Percentiles rank a stretch among this genome's conserved stretches.
Evolutionary conservation across 768 basidiomycete species (phyloP).

Genomic region (Cystofilobasidium macerans): DNA sequence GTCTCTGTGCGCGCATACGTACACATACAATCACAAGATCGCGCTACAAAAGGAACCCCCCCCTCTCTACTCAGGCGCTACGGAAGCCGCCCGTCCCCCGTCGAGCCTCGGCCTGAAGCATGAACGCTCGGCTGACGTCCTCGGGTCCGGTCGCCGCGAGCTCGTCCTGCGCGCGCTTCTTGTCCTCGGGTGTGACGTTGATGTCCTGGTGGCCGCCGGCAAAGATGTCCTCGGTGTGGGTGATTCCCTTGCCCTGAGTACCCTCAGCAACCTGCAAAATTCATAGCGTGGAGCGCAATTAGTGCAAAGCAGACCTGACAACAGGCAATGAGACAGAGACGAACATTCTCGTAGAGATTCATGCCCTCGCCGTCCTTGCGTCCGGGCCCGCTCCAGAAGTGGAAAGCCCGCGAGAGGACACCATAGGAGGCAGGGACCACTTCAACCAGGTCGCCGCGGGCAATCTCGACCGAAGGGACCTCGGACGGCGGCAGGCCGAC

Average conservation of each 20-base stretch:
- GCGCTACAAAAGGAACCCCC: not conserved
- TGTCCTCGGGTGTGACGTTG: constrained; percentile 30
- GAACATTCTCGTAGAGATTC: constrained; percentile 39
- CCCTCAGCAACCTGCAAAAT: constrained; percentile 34
- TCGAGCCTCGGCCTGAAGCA: not conserved
- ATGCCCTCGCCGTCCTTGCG: constrained; percentile 34
- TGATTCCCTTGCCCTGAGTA: constrained; percentile 34
- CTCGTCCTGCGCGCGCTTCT: constrained; percentile 33
- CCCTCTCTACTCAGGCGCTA: not conserved
- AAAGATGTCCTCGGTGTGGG: constrained; percentile 29
- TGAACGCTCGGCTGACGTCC: constrained; percentile 27
- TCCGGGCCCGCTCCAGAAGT: constrained; percentile 39
- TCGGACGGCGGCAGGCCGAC: constrained; percentile 82
- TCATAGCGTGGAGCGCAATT: not conserved
- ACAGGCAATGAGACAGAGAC: not conserved
- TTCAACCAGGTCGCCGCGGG: constrained; percentile 91
- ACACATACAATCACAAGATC: no score
- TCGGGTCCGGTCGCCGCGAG: constrained; percentile 32
- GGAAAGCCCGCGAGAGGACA: constrained; percentile 70
- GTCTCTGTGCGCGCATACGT: no score
- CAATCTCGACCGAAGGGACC: constrained; percentile 94
- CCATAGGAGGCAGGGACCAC: constrained; percentile 46
- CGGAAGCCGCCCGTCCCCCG: not conserved
- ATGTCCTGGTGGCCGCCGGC: constrained; percentile 24
- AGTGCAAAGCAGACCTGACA: not conserved